Conservation (phyloP, 331 rosid genomes). For the Stylosanthes scabra region DNA sequence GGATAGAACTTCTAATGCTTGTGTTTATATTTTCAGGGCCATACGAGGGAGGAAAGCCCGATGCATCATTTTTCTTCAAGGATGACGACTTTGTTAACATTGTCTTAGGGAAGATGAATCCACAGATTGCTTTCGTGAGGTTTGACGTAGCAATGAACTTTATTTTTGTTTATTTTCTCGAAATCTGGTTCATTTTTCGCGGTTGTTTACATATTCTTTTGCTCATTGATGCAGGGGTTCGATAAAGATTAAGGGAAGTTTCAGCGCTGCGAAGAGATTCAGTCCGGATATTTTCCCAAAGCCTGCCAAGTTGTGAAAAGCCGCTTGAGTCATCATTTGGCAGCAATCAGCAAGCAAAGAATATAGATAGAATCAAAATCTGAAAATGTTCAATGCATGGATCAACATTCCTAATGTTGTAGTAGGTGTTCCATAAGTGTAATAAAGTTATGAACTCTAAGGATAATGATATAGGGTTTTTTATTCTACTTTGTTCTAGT, state of each 20-base stretch:
- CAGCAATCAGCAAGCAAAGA: background rate
- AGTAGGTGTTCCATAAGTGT: constrained; percentile 25
- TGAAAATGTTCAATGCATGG: constrained; percentile 21
- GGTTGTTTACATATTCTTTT: constrained; percentile 1
- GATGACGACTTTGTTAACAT: constrained; percentile 92
- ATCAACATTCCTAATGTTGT: constrained; percentile 31
- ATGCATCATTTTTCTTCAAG: constrained; percentile 82
- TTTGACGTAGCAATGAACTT: constrained; percentile 26
- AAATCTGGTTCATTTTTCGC: constrained; percentile 7
- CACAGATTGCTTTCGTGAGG: constrained; percentile 95
- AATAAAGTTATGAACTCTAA: constrained; percentile 17
- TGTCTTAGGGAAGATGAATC: constrained; percentile 90
- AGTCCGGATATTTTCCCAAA: constrained; percentile 93
- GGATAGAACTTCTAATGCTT: background rate
- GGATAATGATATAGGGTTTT: constrained; percentile 12
- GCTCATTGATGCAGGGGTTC: constrained; percentile 63
- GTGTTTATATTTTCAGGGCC: constrained; percentile 55
- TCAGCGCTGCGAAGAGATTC: constrained; percentile 89
- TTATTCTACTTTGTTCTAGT: constrained; percentile 19
- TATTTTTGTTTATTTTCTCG: background rate
- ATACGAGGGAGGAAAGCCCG: constrained; percentile 89
- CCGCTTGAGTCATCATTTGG: constrained; percentile 17
- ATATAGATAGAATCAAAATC: constrained; percentile 17
- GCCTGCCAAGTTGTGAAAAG: constrained; percentile 88
- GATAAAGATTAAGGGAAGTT: constrained; percentile 88